phyloP scores from a whole-genome alignment of 2,329 filamentous ascomycete species.

The Sphaerulina vaccinii region DNA sequence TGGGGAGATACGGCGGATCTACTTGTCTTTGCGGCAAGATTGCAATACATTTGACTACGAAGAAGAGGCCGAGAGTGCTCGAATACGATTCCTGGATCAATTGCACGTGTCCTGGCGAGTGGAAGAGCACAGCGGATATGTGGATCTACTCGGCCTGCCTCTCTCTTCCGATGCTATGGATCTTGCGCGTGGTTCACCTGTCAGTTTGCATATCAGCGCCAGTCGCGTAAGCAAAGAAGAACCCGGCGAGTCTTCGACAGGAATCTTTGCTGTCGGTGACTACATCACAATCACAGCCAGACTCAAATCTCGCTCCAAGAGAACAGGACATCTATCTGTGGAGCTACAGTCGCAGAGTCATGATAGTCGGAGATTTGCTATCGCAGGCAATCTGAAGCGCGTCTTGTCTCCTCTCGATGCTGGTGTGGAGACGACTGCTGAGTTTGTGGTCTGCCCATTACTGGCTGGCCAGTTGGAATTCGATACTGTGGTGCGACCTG shows the following conservation, averaged over 20 bases:
- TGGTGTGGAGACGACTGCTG: slow-evolving; percentile 17
- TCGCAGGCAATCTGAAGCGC: slow-evolving; percentile 24
- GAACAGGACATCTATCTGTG: neutral
- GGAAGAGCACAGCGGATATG: slow-evolving; percentile 26
- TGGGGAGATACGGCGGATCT: slow-evolving; percentile 26
- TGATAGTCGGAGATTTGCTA: slow-evolving; percentile 20
- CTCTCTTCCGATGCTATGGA: slow-evolving; percentile 21
- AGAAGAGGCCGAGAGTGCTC: slow-evolving; percentile 17
- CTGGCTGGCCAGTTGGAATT: slow-evolving; percentile 24
- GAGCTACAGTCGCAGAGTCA: slow-evolving; percentile 14
- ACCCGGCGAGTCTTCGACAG: slow-evolving; percentile 13
- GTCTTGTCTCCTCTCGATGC: slow-evolving; percentile 20
- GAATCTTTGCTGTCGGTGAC: neutral
- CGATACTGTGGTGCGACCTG: slow-evolving; percentile 18
- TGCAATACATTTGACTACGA: slow-evolving; percentile 10
- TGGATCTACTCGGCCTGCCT: slow-evolving; percentile 22
- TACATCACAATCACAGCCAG: neutral
- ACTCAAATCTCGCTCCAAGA: slow-evolving; percentile 15
- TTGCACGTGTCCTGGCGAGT: slow-evolving; percentile 26
- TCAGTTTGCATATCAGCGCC: slow-evolving; percentile 8
- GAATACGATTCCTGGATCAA: slow-evolving; percentile 20
- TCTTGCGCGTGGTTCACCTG: slow-evolving; percentile 17
- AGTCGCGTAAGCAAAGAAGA: neutral
- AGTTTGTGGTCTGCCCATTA: slow-evolving; percentile 29
- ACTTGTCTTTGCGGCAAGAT: slow-evolving; percentile 15